Percentiles rank a stretch among this genome's conserved stretches.
Conservation (phyloP, 352 stramenopile genomes). For the Hyaloperonospora brassicae region DNA sequence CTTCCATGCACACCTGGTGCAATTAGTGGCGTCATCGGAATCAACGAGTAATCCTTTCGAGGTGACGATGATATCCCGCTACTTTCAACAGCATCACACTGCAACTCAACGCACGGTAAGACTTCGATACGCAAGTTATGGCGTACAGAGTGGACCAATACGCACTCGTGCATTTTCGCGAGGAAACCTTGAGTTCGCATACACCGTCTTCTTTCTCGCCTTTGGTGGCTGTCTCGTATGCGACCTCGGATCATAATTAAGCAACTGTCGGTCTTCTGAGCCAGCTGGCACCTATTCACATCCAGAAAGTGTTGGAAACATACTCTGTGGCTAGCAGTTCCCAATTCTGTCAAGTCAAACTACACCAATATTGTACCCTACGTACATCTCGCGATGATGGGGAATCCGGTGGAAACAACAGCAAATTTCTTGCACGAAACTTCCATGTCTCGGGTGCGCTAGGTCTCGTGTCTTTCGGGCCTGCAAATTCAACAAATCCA, state of each 20-base stretch:
- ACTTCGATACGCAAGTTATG: neutral
- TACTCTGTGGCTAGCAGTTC: neutral
- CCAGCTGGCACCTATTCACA: constrained; percentile 21
- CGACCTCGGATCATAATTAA: constrained; percentile 36
- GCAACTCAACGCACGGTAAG: neutral
- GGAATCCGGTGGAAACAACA: constrained; percentile 72
- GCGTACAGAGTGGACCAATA: neutral
- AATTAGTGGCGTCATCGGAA: constrained; percentile 76
- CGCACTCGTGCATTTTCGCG: constrained; percentile 20
- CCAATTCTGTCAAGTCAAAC: neutral
- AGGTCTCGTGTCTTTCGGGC: constrained; percentile 47
- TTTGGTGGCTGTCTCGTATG: constrained; percentile 22
- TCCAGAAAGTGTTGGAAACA: neutral
- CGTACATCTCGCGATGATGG: constrained; percentile 50
- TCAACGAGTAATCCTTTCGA: constrained; percentile 35
- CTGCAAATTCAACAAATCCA: constrained; percentile 18
- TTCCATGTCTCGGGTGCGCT: constrained; percentile 65
- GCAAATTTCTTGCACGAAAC: constrained; percentile 61
- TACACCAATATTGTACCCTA: constrained; percentile 22
- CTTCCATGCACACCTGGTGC: constrained; percentile 62
- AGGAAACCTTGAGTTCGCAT: constrained; percentile 68
- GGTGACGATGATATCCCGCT: constrained; percentile 2
- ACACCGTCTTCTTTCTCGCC: constrained; percentile 46
- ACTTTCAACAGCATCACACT: constrained; percentile 2
- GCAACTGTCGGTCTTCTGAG: constrained; percentile 18